Evolutionary conservation across 441 rosid species (phyloP).

Genomic region (Pelargonium australe): DNA sequence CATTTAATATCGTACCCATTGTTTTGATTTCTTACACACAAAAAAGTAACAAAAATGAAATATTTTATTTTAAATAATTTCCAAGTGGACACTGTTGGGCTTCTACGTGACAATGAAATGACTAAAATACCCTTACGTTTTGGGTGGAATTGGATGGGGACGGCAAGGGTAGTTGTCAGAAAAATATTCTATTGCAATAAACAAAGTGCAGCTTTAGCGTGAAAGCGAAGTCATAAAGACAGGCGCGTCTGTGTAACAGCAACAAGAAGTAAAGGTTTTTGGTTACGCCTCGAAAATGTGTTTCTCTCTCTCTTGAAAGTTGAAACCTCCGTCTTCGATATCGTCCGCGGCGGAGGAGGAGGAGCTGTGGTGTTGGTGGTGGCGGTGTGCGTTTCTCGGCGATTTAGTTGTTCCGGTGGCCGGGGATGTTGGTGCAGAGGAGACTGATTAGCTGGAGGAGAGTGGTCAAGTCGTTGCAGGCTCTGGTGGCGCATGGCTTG

Average conservation of each 20-base stretch:
- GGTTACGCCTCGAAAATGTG: not conserved
- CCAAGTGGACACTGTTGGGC: not conserved
- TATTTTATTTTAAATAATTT: not conserved
- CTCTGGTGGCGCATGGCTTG: constrained; percentile 53
- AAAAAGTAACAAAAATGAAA: not conserved
- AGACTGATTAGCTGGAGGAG: constrained; percentile 71
- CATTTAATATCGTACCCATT: no score
- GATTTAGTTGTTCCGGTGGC: not conserved
- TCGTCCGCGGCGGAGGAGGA: no score
- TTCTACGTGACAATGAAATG: not conserved
- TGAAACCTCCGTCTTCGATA: constrained; percentile 37
- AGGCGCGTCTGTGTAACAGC: not conserved
- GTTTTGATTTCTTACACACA: no score
- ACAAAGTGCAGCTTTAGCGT: constrained; percentile 25
- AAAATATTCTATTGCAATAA: not conserved
- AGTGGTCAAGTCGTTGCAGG: constrained; percentile 60
- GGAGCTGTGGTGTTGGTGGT: not conserved
- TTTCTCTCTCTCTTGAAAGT: constrained; percentile 11
- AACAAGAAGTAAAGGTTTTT: not conserved
- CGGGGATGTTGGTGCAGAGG: constrained; percentile 47
- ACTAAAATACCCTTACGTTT: not conserved
- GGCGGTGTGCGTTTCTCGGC: not conserved
- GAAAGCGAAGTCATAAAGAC: constrained; percentile 28
- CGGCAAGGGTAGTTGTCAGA: constrained; percentile 20
- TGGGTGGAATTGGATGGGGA: not conserved